These are phyloP conservation scores for Globisporangium cystogenes DNA, from an alignment of 352 stramenopile species.

Conservation along the genomic window DNA sequence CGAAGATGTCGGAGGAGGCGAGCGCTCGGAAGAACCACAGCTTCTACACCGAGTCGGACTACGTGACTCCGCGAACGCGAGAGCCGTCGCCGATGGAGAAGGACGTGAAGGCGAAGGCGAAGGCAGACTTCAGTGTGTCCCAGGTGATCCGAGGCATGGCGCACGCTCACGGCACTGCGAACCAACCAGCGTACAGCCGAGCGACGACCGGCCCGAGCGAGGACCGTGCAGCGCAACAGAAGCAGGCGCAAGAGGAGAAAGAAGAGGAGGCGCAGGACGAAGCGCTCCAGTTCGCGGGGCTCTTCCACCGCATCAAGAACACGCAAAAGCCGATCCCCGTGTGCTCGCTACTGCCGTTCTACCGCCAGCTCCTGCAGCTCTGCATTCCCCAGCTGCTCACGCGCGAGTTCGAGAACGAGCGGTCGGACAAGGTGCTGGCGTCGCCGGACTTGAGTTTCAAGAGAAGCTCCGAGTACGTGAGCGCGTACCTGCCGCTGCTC, in stretches of 20 bases:
- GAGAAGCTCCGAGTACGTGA: conserved; percentile 68
- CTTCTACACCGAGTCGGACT: conserved; percentile 72
- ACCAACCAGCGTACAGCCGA: conserved; percentile 3
- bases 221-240: not conserved
- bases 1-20: conserved; percentile 26
- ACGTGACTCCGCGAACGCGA: conserved; percentile 17
- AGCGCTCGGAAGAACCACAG: conserved; percentile 55
- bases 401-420: conserved; percentile 52
- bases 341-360: conserved; percentile 79
- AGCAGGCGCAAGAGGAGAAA: conserved; percentile 4
- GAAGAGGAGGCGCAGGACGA: conserved; percentile 52
- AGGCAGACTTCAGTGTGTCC: conserved; percentile 42
- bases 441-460: conserved; percentile 55
- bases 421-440: conserved; percentile 41
- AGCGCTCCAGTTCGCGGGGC: conserved; percentile 43
- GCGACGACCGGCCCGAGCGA: not conserved
- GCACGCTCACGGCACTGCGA: conserved; percentile 31
- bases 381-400: conserved; percentile 72
- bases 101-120: conserved; percentile 25
- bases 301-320: conserved; percentile 82
- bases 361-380: conserved; percentile 69
- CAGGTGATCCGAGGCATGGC: conserved; percentile 61
- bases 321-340: conserved; percentile 66
- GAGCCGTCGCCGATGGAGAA: conserved; percentile 14
- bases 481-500: conserved; percentile 72